These are phyloP conservation scores for Alliaria petiolata DNA, from an alignment of 345 rosid genomes.

Conservation along the genomic window DNA sequence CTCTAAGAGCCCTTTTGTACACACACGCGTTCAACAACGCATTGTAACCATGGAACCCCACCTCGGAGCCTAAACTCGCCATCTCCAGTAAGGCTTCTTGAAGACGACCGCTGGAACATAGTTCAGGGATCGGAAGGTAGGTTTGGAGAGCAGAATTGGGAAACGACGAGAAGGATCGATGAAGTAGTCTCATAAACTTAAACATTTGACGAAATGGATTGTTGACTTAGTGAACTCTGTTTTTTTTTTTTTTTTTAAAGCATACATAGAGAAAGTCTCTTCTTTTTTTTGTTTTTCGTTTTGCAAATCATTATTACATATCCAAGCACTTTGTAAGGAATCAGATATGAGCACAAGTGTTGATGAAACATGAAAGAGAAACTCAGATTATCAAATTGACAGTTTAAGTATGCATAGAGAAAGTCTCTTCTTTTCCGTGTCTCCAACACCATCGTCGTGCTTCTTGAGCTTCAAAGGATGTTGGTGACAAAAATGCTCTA, in stretches of 20 bases:
- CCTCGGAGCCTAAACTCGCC: constrained; percentile 53
- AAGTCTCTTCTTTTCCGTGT: no score
- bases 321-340: no score
- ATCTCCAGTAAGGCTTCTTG: constrained; percentile 55
- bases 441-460: background rate
- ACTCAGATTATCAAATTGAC: no score
- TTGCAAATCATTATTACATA: background rate
- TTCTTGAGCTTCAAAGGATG: background rate
- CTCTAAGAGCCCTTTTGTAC: constrained; percentile 49
- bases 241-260: no score
- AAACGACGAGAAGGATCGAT: constrained; percentile 11
- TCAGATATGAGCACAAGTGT: no score
- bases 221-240: background rate
- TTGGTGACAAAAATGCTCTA: background rate
- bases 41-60: constrained; percentile 57
- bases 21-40: constrained; percentile 57
- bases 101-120: constrained; percentile 45
- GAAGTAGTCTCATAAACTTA: background rate
- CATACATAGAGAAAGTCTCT: no score
- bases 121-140: constrained; percentile 23
- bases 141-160: constrained; percentile 16
- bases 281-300: no score
- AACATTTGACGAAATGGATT: background rate
- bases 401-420: no score
- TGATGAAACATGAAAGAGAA: no score